These are phyloP conservation scores for Beauveria sp. DNA, from an alignment of 2,329 filamentous ascomycete genomes.

Conservation along the genomic window DNA sequence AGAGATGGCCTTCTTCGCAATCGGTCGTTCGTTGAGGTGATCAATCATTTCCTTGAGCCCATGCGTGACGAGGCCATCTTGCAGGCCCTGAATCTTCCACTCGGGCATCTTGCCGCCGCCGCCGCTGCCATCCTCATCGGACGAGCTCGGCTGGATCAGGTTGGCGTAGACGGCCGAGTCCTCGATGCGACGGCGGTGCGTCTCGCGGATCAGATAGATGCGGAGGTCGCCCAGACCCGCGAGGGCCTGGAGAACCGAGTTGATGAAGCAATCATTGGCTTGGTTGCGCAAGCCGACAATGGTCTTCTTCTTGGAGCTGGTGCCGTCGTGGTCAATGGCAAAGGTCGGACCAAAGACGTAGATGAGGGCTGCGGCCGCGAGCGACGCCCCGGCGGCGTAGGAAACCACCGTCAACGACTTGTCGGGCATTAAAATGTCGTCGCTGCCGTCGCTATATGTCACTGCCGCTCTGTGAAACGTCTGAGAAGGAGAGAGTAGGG, in stretches of 20 bases:
- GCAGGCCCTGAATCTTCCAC: conserved; percentile 61
- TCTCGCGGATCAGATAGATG: conserved; percentile 85
- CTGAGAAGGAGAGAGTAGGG: neutral
- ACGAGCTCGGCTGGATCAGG: conserved; percentile 40
- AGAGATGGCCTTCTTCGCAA: conserved; percentile 89
- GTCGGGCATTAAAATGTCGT: conserved; percentile 26
- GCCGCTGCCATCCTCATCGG: conserved; percentile 19
- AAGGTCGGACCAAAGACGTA: conserved; percentile 98
- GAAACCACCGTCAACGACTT: conserved; percentile 49
- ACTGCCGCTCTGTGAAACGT: conserved; percentile 9
- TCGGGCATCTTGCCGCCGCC: conserved; percentile 34
- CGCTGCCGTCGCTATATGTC: neutral
- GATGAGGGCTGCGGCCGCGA: conserved; percentile 88
- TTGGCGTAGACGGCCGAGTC: conserved; percentile 66
- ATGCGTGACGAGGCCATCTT: conserved; percentile 74
- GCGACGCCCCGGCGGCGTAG: conserved; percentile 90
- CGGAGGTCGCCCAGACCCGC: conserved; percentile 85
- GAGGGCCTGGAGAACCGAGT: conserved; percentile 87
- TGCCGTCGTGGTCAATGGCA: conserved; percentile 77
- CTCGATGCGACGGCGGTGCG: conserved; percentile 75
- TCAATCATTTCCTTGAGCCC: conserved; percentile 91
- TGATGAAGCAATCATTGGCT: conserved; percentile 96
- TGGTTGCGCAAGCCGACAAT: conserved; percentile 85
- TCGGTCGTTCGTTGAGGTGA: conserved; percentile 83
- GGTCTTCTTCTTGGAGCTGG: conserved; percentile 64